phyloP scores from a whole-genome alignment of 768 basidiomycete genomes.

The Boletus reticulatus region DNA sequence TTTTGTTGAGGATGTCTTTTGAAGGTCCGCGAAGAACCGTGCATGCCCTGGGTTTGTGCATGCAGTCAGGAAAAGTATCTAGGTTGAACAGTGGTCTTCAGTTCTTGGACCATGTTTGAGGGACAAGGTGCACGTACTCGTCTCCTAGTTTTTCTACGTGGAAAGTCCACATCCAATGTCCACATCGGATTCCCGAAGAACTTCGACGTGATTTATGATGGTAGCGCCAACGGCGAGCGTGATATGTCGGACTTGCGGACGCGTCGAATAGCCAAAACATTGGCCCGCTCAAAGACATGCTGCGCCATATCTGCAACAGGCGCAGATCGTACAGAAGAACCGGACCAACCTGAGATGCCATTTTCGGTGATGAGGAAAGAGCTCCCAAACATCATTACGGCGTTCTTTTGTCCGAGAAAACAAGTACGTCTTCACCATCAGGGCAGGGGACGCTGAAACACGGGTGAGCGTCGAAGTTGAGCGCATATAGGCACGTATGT shows the following conservation, averaged over 20 bases:
- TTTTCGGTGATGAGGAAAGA: slow-evolving; percentile 86
- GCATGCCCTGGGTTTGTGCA: slow-evolving; percentile 94
- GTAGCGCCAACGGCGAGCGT: slow-evolving; percentile 93
- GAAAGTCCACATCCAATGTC: slow-evolving; percentile 94
- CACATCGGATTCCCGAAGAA: slow-evolving; percentile 87
- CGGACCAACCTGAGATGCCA: slow-evolving; percentile 82
- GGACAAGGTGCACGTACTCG: slow-evolving; percentile 50
- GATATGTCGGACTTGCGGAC: slow-evolving; percentile 98
- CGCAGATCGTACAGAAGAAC: no score
- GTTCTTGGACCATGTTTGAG: background rate
- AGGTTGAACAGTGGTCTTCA: background rate
- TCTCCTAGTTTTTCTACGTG: slow-evolving; percentile 96
- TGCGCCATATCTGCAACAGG: slow-evolving; percentile 80
- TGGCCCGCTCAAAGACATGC: slow-evolving; percentile 80
- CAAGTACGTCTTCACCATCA: no score
- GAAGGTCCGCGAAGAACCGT: slow-evolving; percentile 97
- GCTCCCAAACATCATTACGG: no score
- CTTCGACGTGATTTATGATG: slow-evolving; percentile 95
- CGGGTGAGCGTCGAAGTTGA: no score
- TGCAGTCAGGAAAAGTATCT: slow-evolving; percentile 98
- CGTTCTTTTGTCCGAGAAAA: no score
- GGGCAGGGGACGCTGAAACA: no score
- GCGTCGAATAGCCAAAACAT: slow-evolving; percentile 92
- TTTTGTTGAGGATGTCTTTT: slow-evolving; percentile 97
- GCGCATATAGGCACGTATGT: no score